These are phyloP conservation scores for Beta lomatogona DNA, from an alignment of 179 eudicot genomes.

Conservation along the genomic window DNA sequence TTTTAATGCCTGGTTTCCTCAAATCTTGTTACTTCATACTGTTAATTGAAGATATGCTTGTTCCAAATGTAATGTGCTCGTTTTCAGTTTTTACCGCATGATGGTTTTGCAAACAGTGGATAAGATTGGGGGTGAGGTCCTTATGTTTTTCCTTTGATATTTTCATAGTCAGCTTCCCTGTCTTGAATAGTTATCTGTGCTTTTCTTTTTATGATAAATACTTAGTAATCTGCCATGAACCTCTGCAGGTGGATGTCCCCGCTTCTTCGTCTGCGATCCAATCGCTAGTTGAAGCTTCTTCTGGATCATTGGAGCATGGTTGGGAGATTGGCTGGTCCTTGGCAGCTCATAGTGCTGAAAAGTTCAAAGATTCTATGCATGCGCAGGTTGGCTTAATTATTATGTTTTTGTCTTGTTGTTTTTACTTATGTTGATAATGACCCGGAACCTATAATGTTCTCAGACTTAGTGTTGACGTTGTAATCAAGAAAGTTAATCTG, in stretches of 20 bases:
- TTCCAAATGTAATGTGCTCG: neutral
- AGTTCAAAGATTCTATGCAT: slow-evolving; percentile 33
- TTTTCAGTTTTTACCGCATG: neutral
- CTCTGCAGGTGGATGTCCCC: slow-evolving; percentile 77
- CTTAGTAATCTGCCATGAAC: slow-evolving; percentile 27
- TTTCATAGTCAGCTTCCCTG: slow-evolving; percentile 19
- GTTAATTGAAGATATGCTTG: neutral
- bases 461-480: neutral
- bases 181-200: slow-evolving; percentile 7
- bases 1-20: neutral
- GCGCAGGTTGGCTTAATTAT: slow-evolving; percentile 46
- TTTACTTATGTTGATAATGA: neutral
- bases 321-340: slow-evolving; percentile 99
- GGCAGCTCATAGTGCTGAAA: slow-evolving; percentile 50
- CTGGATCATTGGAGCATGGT: slow-evolving; percentile 59
- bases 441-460: neutral
- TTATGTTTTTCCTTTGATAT: slow-evolving; percentile 5
- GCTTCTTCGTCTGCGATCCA: slow-evolving; percentile 63
- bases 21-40: neutral
- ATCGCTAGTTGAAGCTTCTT: slow-evolving; percentile 72
- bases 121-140: neutral
- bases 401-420: neutral
- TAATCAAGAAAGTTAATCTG: neutral
- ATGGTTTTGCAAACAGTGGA: slow-evolving; percentile 1
- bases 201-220: slow-evolving; percentile 26